Evolutionary conservation across 371 early-diverging fungal genomes (phyloP), one percentile per base, ranked within the genome.

Genomic region (Mortierella sp.): DNA sequence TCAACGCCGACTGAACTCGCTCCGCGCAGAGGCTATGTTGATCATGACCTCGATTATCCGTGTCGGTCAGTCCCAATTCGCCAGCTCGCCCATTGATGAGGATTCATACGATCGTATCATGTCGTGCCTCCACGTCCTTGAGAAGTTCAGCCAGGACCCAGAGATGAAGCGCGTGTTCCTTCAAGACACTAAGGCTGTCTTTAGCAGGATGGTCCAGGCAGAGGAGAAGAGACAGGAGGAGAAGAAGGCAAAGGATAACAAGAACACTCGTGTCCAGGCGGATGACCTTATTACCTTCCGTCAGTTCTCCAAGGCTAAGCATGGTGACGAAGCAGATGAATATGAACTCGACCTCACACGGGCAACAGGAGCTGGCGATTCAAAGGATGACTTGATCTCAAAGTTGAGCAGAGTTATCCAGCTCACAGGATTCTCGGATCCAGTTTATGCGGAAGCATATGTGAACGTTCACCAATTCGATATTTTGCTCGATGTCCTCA

Each of bases 391-490:
- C 66, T 82, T 91, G 60, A 90, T 94, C 71, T 93, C 96, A 29
- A 96, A 96, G 83, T 82, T 96, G 71, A 93, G 89, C 74, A 91
- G 93, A 62, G 94, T 99, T 43, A 94, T 99, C 25, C 99, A 99
- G 84, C 87, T 99, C 56, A 98, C 99, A 12, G 98, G 94, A 75
- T 96, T 96, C 84, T 96, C 98, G 14, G 99, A 99, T 79, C 95
- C 98, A 2, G 95, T 99, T 7, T 99, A 99, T 79, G 98, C 97
- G 4, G 99, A 99, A 86, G 99, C 98, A 4, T 95, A 97, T 70
- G 94, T 98, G 26, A 95, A 88, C 62, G 97, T 97, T 23, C 96
- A 95, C 67, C 97, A 98, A 84, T 97, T 95, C 75, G 99, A 99
- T 80, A 97, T 99, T 74, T 81, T 97, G 60, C 89, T 98, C 71